Base-by-base conservation (phyloP, 2,329 filamentous ascomycete species). In the Apiospora marii region DNA sequence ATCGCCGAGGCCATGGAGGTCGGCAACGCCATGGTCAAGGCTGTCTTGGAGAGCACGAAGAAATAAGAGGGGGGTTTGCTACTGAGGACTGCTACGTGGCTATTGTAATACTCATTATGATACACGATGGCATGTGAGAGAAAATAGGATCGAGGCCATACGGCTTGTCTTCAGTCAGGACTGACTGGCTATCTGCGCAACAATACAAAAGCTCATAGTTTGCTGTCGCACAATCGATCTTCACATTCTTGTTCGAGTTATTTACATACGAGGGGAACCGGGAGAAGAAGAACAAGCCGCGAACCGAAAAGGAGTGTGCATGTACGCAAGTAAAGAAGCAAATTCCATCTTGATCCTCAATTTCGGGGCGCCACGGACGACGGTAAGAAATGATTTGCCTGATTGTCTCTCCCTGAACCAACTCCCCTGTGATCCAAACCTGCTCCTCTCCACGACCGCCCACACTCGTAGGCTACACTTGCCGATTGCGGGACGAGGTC, bases 1-100 rank as follows among this genome's bases (percentile, higher is more conserved):
- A 98, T 99, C 80, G 90, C 91, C 1, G 95, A 97, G 80, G 96
- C 96, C 7, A 94, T 92, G 70, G 91, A 92, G 77, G 86, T 99
- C 49, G 96, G 96, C 3, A 98, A 98, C 81, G 93, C 95, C 81
- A 99, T 99, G 96, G 97, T 99, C 83, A 95, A 92, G 86, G 96
- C 94, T 64, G 96, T 99, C 78, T 84, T 98, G 77, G 93, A 96
- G 84, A 96, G 94, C 82, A 93, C 92, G 34, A 84, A 82, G 78
- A 81, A 84, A 68, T 82, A 74, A 74, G 51, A 12, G 19, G 19
- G 58, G 58, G 27, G 10, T 61, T 34, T 34, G 24, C 4, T 14
- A 19, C 27, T 2, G 7, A 58, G 51, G 14, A 37, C 30, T 64
- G 34, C 8, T 37, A 64, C 30, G 30, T 41, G 30, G 10, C 37